Base-by-base conservation (phyloP, 805 yeast genomes). In the Hanseniaspora lindneri region DNA sequence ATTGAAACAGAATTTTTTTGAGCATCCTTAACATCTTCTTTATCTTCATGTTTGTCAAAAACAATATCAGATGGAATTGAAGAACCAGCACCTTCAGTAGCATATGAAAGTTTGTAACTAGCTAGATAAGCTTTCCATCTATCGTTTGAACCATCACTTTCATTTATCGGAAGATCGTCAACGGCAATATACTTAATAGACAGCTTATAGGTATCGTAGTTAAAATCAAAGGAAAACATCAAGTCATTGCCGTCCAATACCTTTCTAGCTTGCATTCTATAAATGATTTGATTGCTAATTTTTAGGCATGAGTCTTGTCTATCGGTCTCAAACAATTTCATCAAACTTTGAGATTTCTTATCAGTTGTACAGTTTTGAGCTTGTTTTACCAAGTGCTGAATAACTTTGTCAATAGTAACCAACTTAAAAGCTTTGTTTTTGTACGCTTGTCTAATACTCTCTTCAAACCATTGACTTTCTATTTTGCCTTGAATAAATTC, bases 391-490 rank as follows among this genome's bases (percentile, higher is more conserved):
- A 83, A 62, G 10, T 83, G 75, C 59, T 86, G 95, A 19, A 87
- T 76, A 23, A 88, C 94, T 66, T 88, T 92, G 63, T 92, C 96
- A 53, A 92, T 74, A 1, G 97, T 89, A 67, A 87, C 89, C 50
- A 92, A 66, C 62, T 86, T 86, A 69, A 83, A 92, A 0, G 97
- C 98, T 53, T 80, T 81, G 66, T 89, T 92, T 59, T 92, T 76
- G 68, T 83, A 92, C 0, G 94, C 96, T 69, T 89, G 96, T 54
- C 99, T 84, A 51, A 92, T 66, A 16, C 95, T 76, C 64, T 92
- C 98, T 67, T 92, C 99, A 63, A 83, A 94, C 82, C 87, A 80
- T 63, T 82, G 92, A 54, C 85, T 94, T 59, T 92, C 99, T 42
- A 92, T 66, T 32, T 86, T 92, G 25, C 95, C 95, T 55, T 85